phyloP scores from a whole-genome alignment of 345 rosid genomes.

The Excoecaria agallocha region DNA sequence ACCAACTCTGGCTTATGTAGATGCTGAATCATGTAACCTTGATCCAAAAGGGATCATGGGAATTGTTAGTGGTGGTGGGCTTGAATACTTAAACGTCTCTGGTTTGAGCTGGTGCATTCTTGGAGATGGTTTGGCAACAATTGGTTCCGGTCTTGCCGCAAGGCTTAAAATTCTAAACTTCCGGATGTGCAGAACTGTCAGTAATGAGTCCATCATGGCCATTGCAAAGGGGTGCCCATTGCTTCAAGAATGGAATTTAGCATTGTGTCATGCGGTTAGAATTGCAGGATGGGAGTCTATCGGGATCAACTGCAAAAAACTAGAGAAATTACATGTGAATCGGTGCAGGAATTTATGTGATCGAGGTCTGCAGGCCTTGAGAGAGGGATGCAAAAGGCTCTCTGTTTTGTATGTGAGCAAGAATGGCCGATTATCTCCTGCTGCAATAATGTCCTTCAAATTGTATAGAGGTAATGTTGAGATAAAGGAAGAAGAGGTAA shows the following conservation, averaged over 20 bases:
- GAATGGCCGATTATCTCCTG: conserved; percentile 21
- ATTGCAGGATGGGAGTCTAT: conserved; percentile 62
- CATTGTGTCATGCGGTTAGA: conserved; percentile 56
- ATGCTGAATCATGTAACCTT: conserved; percentile 57
- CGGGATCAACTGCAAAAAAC: conserved; percentile 47
- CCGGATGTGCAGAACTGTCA: conserved; percentile 55
- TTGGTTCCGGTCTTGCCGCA: conserved; percentile 52
- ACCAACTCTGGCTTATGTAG: conserved; percentile 44
- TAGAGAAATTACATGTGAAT: conserved; percentile 67
- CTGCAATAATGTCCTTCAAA: conserved; percentile 54
- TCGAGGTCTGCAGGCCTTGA: conserved; percentile 51
- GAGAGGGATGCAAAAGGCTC: conserved; percentile 64
- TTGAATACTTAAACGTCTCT: conserved; percentile 52
- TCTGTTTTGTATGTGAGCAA: conserved; percentile 44
- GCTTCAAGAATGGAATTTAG: conserved; percentile 71
- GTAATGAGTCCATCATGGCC: conserved; percentile 58
- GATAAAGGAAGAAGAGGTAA: conserved; percentile 45
- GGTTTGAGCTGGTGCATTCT: conserved; percentile 24
- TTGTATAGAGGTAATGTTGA: conserved; percentile 42
- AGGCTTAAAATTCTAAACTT: conserved; percentile 59
- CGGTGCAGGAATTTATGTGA: conserved; percentile 63
- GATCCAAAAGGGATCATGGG: conserved; percentile 49
- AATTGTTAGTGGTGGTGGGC: conserved; percentile 66
- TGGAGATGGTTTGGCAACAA: conserved; percentile 38
- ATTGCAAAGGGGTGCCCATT: conserved; percentile 68